Evolutionary conservation across 2,329 filamentous ascomycete genomes (phyloP).

Genomic region (Arthrobotrys sinensis): DNA sequence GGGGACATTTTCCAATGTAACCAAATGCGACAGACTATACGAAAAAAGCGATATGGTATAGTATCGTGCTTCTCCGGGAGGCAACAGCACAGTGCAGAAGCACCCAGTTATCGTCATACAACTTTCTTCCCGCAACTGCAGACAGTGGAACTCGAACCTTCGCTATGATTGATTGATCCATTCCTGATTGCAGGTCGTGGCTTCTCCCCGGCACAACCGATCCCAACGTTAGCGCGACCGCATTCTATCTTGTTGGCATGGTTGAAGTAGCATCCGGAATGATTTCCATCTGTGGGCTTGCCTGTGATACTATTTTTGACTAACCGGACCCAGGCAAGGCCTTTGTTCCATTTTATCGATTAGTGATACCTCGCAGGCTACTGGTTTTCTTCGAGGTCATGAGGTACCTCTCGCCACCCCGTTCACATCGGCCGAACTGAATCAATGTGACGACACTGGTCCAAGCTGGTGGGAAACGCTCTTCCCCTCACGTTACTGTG

Average conservation of each 20-base stretch:
- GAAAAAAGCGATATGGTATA: conserved; percentile 13
- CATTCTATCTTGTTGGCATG: conserved; percentile 38
- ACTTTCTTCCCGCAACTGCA: conserved; percentile 22
- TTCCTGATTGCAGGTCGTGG: background rate
- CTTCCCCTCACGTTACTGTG: conserved; percentile 24
- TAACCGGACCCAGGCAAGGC: background rate
- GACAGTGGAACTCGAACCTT: conserved; percentile 20
- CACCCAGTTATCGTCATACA: conserved; percentile 18
- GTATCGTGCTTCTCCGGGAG: conserved; percentile 5
- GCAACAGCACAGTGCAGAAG: background rate
- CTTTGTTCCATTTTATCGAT: conserved; percentile 24
- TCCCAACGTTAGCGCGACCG: conserved; percentile 46
- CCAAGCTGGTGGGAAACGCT: conserved; percentile 10
- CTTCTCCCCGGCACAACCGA: conserved; percentile 28
- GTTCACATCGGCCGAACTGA: conserved; percentile 11
- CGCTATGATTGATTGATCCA: background rate
- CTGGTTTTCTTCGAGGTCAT: conserved; percentile 32
- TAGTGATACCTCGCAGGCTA: conserved; percentile 55
- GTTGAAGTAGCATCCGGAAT: conserved; percentile 53
- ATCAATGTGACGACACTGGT: conserved; percentile 50
- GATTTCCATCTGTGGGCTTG: conserved; percentile 41
- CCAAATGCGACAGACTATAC: conserved; percentile 31
- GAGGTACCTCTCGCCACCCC: conserved; percentile 52
- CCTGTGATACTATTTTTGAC: conserved; percentile 57
- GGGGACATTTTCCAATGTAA: conserved; percentile 28